These are phyloP conservation scores for Anthracocystis setariae DNA, from an alignment of 1,284 basidiomycete genomes.

Conservation along the genomic window DNA sequence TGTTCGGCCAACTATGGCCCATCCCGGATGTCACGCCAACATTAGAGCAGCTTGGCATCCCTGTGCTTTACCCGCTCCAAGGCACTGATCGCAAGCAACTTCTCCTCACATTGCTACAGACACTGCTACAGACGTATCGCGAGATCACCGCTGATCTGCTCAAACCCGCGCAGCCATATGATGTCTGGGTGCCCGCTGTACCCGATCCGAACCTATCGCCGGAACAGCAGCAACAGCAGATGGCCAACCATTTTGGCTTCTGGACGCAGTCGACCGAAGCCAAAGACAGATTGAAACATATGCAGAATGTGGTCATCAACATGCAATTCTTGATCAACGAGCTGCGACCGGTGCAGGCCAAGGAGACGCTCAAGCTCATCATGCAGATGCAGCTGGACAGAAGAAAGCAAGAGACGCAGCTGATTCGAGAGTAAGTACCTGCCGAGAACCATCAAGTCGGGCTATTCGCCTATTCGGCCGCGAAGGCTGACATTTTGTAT, in stretches of 20 bases:
- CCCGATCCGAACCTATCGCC: conserved; percentile 31
- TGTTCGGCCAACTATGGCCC: conserved; percentile 64
- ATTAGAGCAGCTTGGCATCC: conserved; percentile 56
- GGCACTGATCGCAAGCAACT: conserved; percentile 40
- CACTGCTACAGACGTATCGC: conserved; percentile 63
- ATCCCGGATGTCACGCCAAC: conserved; percentile 58
- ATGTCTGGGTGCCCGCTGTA: conserved; percentile 48
- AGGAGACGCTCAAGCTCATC: conserved; percentile 53
- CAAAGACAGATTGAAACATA: conserved; percentile 57
- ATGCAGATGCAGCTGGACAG: conserved; percentile 56
- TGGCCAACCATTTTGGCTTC: conserved; percentile 35
- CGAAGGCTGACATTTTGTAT: background rate
- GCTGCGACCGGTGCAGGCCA: conserved; percentile 60
- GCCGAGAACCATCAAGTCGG: background rate
- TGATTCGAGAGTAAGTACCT: conserved; percentile 45
- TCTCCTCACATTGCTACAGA: conserved; percentile 61
- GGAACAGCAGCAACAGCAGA: conserved; percentile 37
- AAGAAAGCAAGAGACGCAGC: conserved; percentile 48
- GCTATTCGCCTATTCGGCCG: no score
- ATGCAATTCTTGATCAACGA: conserved; percentile 65
- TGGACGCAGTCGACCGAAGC: conserved; percentile 53
- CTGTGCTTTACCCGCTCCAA: conserved; percentile 48
- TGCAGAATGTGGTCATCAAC: conserved; percentile 63
- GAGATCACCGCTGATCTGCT: conserved; percentile 54
- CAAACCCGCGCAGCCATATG: conserved; percentile 58